Base-by-base conservation (phyloP, 2,329 filamentous ascomycete species). In the Neonectria coccinea region DNA sequence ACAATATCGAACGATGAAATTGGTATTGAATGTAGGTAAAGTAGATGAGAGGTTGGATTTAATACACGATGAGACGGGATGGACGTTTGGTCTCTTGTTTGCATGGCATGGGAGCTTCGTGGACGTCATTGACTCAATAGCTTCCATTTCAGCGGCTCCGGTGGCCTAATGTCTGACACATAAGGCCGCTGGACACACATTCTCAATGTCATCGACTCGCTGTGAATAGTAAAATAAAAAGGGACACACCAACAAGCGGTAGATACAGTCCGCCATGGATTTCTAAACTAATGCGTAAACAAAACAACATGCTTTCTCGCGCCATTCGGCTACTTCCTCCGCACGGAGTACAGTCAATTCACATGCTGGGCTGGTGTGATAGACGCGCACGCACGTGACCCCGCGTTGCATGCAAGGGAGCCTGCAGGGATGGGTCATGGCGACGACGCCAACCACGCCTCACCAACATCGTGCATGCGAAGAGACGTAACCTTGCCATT, bases 311-410 rank as follows among this genome's bases (percentile, higher is more conserved):
- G 20, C 25, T 29, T 8, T 48, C 25, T 48, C 45, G 16, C 14
- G 3, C 6, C 9, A 16, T 14, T 14, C 25, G 25, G 25, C 5
- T 16, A 10, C 45, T 10, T n/a, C 25, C 14, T 16, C 18, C 5
- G 5, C 25, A 25, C 5, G 5, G 25, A 25, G 25, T 7, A 54
- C 18, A 48, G 7, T 27, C 12, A 27, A 36, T n/a, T n/a, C 29
- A 33, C 27, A 22, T 14, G 27, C 25, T 51, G n/a, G n/a, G 10
- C 27, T 36, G 44, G 31, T 36, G 20, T 56, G 31, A 67, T 67
- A 57, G 25, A 67, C 70, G 60, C 71, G 72, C 16, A 14, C 9
- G 20, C 74, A 76, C 74, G 74, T 76, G 74, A 76, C 55, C 22
- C 57, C 72, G 74, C 65, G 75, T 70, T 55, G 14, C 18, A 36